Evolutionary conservation across 352 stramenopile genomes (phyloP).

Genomic region (Phytophthora rubi): DNA sequence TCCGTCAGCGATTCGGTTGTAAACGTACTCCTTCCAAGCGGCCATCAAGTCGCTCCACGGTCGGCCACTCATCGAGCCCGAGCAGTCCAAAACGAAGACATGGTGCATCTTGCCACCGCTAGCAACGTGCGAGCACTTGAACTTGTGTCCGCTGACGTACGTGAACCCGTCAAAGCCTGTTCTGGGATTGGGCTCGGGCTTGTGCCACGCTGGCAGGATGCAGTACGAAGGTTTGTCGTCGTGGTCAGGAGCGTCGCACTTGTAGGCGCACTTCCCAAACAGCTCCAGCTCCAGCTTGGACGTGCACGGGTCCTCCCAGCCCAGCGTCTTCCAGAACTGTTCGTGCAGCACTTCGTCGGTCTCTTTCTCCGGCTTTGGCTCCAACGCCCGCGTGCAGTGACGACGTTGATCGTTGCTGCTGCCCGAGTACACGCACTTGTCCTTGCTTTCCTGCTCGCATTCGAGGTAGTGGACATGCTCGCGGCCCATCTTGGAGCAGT

Average conservation of each 20-base stretch:
- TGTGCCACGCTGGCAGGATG: slow-evolving; percentile 73
- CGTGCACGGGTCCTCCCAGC: slow-evolving; percentile 76
- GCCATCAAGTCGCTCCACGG: slow-evolving; percentile 67
- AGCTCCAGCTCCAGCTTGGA: slow-evolving; percentile 59
- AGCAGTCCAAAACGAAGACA: slow-evolving; percentile 83
- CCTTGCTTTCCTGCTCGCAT: slow-evolving; percentile 50
- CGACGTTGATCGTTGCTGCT: slow-evolving; percentile 62
- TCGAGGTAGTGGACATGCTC: slow-evolving; percentile 79
- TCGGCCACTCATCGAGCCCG: slow-evolving; percentile 70
- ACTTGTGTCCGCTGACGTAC: slow-evolving; percentile 73
- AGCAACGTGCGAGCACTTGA: slow-evolving; percentile 71
- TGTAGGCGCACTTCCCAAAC: slow-evolving; percentile 78
- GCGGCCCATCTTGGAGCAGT: slow-evolving; percentile 81
- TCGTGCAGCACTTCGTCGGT: slow-evolving; percentile 80
- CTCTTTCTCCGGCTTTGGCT: slow-evolving; percentile 59
- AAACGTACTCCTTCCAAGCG: slow-evolving; percentile 68
- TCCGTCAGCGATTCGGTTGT: slow-evolving; percentile 66
- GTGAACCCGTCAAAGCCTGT: slow-evolving; percentile 50
- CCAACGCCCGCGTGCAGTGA: slow-evolving; percentile 62
- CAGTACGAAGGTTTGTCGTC: slow-evolving; percentile 64
- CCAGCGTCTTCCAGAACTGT: slow-evolving; percentile 77
- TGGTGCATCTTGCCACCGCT: slow-evolving; percentile 69
- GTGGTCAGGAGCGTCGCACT: slow-evolving; percentile 75
- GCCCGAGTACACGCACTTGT: slow-evolving; percentile 59
- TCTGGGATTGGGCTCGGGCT: slow-evolving; percentile 30